Conservation (phyloP, 805 yeast species). For the Teunomyces funiuensis region DNA sequence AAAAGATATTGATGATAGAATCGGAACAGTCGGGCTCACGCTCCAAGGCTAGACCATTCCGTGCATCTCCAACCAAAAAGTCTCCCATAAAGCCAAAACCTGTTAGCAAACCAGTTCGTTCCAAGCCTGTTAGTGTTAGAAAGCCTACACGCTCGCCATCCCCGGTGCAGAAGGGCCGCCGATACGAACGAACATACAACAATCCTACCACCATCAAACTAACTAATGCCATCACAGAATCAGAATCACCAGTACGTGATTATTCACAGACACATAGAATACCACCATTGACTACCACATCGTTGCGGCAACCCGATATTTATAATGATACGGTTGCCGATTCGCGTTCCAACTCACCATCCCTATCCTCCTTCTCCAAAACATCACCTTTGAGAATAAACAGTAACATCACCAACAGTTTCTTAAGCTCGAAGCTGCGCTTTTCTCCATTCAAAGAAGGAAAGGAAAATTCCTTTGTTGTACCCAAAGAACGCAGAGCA, state of each 20-base stretch:
- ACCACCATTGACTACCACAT: neutral
- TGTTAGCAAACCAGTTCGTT: neutral
- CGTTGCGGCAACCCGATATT: neutral
- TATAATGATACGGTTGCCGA: constrained; percentile 2
- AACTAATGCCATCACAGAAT: constrained; percentile 8
- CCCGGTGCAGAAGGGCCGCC: neutral
- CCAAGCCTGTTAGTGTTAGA: neutral
- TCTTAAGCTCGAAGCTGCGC: constrained; percentile 1
- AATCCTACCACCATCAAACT: constrained; percentile 10
- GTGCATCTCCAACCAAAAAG: constrained; percentile 1
- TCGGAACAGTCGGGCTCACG: constrained; percentile 10
- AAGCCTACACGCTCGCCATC: neutral
- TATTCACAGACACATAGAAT: neutral
- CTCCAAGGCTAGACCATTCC: constrained; percentile 1
- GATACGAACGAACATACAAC: constrained; percentile 1
- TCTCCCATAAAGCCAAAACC: neutral
- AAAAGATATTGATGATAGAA: constrained; percentile 35
- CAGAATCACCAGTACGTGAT: constrained; percentile 2
- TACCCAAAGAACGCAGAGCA: constrained; percentile 7
- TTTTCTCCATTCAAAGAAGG: neutral
- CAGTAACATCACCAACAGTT: neutral
- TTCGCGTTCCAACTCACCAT: neutral
- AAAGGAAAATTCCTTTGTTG: neutral
- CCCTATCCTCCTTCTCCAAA: constrained; percentile 2
- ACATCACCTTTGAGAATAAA: constrained; percentile 6